Conservation (phyloP, 2,329 filamentous ascomycete genomes). For the Cladosporium sp. region DNA sequence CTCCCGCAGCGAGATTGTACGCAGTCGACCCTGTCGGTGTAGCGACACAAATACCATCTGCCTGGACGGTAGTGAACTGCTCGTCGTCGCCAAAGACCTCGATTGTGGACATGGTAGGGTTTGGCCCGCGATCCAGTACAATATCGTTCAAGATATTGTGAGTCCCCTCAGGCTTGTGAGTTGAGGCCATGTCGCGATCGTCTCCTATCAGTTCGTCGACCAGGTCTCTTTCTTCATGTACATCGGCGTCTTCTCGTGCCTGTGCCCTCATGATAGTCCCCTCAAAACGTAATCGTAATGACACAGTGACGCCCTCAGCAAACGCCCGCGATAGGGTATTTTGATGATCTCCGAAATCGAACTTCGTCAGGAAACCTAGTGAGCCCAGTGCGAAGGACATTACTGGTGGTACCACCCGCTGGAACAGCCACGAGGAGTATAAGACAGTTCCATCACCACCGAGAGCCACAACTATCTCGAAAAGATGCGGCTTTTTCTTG, state of each 20-base stretch:
- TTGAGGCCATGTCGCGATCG: conserved; percentile 76
- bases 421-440: conserved; percentile 95
- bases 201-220: conserved; percentile 88
- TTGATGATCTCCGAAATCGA: conserved; percentile 76
- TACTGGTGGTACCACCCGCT: conserved; percentile 88
- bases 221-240: conserved; percentile 56
- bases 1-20: conserved; percentile 94
- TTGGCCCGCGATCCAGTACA: conserved; percentile 91
- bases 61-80: conserved; percentile 89
- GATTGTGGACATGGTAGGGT: conserved; percentile 86
- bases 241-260: conserved; percentile 36
- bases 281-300: conserved; percentile 82
- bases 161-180: conserved; percentile 77
- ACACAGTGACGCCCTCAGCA: conserved; percentile 79
- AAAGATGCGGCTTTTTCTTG: conserved; percentile 71
- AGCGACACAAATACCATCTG: conserved; percentile 88
- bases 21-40: conserved; percentile 93
- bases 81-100: conserved; percentile 94
- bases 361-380: conserved; percentile 92
- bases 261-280: conserved; percentile 85
- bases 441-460: conserved; percentile 91
- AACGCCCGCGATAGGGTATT: conserved; percentile 69
- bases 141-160: conserved; percentile 94
- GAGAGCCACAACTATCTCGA: conserved; percentile 85
- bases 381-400: conserved; percentile 88